Conservation (phyloP, 805 yeast species). For the Candida broadrunensis region DNA sequence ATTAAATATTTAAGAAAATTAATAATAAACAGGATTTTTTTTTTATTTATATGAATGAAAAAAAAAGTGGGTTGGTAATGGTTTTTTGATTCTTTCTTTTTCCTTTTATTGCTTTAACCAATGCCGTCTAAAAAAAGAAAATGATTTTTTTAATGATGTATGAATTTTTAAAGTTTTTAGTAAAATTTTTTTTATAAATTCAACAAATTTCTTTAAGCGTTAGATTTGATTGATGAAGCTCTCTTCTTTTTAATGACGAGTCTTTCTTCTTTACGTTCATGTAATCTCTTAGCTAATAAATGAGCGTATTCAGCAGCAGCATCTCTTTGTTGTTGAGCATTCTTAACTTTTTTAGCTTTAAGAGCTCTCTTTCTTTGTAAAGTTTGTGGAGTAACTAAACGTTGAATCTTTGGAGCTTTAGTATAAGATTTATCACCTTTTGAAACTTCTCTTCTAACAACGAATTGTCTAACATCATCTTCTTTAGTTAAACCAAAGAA, state of each 20-base stretch:
- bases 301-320: constrained; percentile 99
- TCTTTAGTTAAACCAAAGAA: constrained; percentile 97
- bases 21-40: neutral
- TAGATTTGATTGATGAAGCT: constrained; percentile 84
- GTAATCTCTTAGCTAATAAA: constrained; percentile 95
- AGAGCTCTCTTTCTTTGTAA: constrained; percentile 99
- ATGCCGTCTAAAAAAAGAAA: too few relatives aligned
- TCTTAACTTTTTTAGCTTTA: constrained; percentile 88
- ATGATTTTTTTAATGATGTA: too few relatives aligned
- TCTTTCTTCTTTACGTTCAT: constrained; percentile 97
- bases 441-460: constrained; percentile 96
- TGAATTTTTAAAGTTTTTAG: too few relatives aligned
- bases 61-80: neutral
- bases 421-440: constrained; percentile 98
- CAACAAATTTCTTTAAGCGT: too few relatives aligned
- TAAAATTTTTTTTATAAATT: too few relatives aligned
- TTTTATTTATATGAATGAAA: neutral
- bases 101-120: too few relatives aligned
- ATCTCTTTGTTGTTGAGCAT: constrained; percentile 99
- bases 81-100: too few relatives aligned
- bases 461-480: constrained; percentile 85
- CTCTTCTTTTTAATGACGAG: constrained; percentile 99
- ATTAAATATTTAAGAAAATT: neutral
- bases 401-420: constrained; percentile 99
- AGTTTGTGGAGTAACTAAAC: constrained; percentile 98